Evolutionary conservation across 345 rosid genomes (phyloP).

Genomic region (Moricandia moricandioides): DNA sequence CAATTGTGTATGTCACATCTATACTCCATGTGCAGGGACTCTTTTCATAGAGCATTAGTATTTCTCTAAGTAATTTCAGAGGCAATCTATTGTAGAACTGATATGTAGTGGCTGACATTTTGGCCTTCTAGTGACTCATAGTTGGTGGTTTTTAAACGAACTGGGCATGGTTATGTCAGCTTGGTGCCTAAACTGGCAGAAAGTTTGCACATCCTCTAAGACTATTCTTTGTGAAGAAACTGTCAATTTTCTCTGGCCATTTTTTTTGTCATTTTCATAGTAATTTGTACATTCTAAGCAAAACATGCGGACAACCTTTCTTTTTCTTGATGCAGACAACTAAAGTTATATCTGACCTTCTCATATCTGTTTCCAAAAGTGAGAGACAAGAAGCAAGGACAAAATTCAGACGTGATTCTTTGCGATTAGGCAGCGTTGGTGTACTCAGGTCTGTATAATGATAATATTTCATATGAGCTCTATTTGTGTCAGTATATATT

Average conservation of each 20-base stretch:
- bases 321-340: slow-evolving; percentile 62
- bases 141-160: no score
- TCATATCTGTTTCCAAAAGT: slow-evolving; percentile 92
- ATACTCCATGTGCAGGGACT: background rate
- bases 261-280: background rate
- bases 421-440: slow-evolving; percentile 95
- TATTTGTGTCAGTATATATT: background rate
- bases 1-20: background rate
- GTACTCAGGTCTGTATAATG: slow-evolving; percentile 66
- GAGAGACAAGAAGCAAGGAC: slow-evolving; percentile 96
- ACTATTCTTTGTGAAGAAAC: slow-evolving; percentile 2
- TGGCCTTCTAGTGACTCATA: no score
- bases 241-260: background rate
- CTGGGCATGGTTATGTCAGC: no score
- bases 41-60: no score
- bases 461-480: slow-evolving; percentile 6
- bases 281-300: slow-evolving; percentile 1
- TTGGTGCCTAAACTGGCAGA: no score
- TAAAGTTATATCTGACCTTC: slow-evolving; percentile 83
- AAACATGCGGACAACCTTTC: slow-evolving; percentile 4
- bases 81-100: no score
- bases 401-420: slow-evolving; percentile 91
- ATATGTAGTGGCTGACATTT: no score
- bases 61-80: no score
- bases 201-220: background rate